These are phyloP conservation scores for Neurospora sp. DNA, from an alignment of 495 filamentous ascomycete species.

Conservation along the genomic window DNA sequence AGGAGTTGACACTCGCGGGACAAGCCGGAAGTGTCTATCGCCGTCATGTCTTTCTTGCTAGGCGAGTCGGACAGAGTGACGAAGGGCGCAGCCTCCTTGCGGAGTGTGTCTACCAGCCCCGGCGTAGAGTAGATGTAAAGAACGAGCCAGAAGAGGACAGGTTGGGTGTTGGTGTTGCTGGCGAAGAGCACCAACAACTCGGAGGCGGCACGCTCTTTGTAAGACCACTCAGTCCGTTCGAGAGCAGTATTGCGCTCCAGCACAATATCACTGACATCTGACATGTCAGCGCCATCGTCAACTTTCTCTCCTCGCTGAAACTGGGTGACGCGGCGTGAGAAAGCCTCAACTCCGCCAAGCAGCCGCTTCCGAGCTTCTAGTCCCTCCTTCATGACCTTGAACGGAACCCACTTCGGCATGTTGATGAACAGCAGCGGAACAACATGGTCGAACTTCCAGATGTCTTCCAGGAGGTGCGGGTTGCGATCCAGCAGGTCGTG, in stretches of 20 bases:
- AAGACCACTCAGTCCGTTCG: not conserved
- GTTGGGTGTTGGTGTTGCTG: conserved; percentile 6
- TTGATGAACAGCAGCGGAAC: conserved; percentile 11
- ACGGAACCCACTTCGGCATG: conserved; percentile 7
- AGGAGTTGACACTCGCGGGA: conserved; percentile 5
- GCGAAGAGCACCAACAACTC: not conserved
- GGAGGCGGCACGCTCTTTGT: not conserved
- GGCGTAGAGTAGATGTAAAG: conserved; percentile 1
- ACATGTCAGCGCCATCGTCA: conserved; percentile 6
- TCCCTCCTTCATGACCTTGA: conserved; percentile 9
- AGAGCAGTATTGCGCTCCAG: not conserved
- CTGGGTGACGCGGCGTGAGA: conserved; percentile 3
- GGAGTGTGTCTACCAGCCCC: not conserved
- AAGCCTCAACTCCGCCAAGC: not conserved
- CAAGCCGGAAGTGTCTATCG: not conserved
- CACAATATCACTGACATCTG: not conserved
- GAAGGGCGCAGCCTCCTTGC: not conserved
- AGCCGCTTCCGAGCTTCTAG: conserved; percentile 4
- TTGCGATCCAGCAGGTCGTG: conserved; percentile 2
- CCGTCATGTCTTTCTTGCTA: not conserved
- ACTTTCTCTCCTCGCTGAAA: not conserved
- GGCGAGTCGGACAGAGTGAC: not conserved
- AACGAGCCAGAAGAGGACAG: conserved; percentile 2
- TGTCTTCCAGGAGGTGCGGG: conserved; percentile 2
- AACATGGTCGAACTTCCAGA: conserved; percentile 13